Evolutionary conservation across 352 stramenopile species (phyloP).

Genomic region (Halophytophthora batemanensis): DNA sequence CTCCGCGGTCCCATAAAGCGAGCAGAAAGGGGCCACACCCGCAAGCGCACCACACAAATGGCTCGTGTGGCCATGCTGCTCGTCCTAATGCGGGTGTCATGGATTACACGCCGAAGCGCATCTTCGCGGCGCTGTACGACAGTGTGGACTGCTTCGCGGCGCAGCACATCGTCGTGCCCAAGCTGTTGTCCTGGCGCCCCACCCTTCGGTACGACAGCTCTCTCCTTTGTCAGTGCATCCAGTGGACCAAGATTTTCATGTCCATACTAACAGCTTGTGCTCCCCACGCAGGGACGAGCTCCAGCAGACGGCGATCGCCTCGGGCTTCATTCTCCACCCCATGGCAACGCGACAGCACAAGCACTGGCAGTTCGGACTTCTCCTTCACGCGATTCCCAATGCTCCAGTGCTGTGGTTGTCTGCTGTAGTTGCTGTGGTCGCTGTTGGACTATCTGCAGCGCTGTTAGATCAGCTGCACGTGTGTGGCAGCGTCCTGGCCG

Average conservation of each 20-base stretch:
- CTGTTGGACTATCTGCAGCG: background rate
- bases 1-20: background rate
- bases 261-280: conserved; percentile 1
- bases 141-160: conserved; percentile 1
- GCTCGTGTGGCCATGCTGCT: background rate
- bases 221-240: background rate
- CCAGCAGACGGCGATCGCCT: conserved; percentile 4
- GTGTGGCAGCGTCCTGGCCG: conserved; percentile 4
- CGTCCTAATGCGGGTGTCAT: background rate
- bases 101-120: conserved; percentile 1
- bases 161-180: conserved; percentile 3
- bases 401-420: no score
- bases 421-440: background rate
- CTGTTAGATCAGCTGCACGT: conserved; percentile 1
- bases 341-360: conserved; percentile 1
- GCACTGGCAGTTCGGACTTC: conserved; percentile 3
- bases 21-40: conserved; percentile 10
- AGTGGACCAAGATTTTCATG: no score
- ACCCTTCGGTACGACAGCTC: conserved; percentile 18
- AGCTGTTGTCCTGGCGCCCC: conserved; percentile 15
- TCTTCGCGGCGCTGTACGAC: background rate
- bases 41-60: background rate
- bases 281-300: conserved; percentile 22
- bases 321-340: background rate
- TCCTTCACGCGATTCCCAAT: conserved; percentile 2